Conservation (phyloP, 1,284 basidiomycete species). For the Cryptococcus sp. region DNA sequence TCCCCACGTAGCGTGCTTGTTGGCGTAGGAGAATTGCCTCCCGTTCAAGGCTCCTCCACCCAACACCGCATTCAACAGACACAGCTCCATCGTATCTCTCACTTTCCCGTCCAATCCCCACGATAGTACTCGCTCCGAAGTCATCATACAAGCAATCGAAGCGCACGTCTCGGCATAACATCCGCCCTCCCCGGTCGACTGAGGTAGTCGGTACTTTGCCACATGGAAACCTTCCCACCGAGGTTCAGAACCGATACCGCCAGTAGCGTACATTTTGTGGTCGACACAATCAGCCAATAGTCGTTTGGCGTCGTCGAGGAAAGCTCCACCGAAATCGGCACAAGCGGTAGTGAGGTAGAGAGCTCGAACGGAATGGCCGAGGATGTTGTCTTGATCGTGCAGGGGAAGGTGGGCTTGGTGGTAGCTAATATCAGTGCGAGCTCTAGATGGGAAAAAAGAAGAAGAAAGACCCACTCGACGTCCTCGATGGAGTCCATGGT, state of each 20-base stretch:
- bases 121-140: slow-evolving; percentile 25
- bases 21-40: slow-evolving; percentile 30
- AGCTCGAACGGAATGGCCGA: slow-evolving; percentile 30
- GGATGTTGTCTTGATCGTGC: slow-evolving; percentile 24
- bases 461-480: slow-evolving; percentile 15
- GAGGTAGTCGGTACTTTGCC: slow-evolving; percentile 23
- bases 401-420: slow-evolving; percentile 27
- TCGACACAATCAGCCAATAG: slow-evolving; percentile 18
- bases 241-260: slow-evolving; percentile 33
- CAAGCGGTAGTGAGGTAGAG: slow-evolving; percentile 31
- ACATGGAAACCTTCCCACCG: slow-evolving; percentile 23
- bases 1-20: slow-evolving; percentile 30
- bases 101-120: slow-evolving; percentile 21
- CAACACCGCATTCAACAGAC: slow-evolving; percentile 29
- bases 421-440: slow-evolving; percentile 16
- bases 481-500: slow-evolving; percentile 16
- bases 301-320: slow-evolving; percentile 21
- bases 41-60: slow-evolving; percentile 30
- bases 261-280: slow-evolving; percentile 34
- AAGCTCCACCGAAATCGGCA: slow-evolving; percentile 25
- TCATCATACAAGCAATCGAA: slow-evolving; percentile 36
- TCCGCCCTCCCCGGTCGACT: slow-evolving; percentile 30
- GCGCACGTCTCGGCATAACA: slow-evolving; percentile 40
- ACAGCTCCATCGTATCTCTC: slow-evolving; percentile 29
- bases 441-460: background rate